A percentile compares a stretch with the other conserved stretches of the same genome.
These are phyloP conservation scores for Pythium dissimile DNA, from an alignment of 352 stramenopile genomes.

Conservation along the genomic window DNA sequence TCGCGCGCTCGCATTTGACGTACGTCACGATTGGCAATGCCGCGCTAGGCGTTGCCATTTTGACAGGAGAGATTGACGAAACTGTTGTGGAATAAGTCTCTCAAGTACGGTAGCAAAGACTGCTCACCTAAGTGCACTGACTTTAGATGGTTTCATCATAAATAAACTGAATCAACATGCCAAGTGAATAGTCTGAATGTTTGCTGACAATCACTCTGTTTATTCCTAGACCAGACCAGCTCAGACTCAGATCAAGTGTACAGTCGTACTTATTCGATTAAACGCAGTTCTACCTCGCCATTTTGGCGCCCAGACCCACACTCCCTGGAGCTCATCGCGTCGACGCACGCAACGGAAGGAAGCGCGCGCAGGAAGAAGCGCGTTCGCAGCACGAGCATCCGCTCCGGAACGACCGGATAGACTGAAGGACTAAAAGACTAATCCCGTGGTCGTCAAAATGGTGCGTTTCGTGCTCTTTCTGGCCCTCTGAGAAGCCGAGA, in stretches of 20 bases:
- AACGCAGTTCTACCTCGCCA: neutral
- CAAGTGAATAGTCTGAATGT: neutral
- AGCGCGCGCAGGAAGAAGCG: neutral
- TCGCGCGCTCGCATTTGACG: neutral
- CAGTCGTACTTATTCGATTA: conserved; percentile 6
- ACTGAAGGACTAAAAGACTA: neutral
- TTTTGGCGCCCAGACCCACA: conserved; percentile 15
- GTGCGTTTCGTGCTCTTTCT: neutral
- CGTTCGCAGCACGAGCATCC: neutral
- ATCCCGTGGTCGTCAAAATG: conserved; percentile 1
- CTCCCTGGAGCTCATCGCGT: conserved; percentile 1
- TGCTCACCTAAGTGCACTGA: too few species aligned
- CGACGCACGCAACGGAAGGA: conserved; percentile 9
- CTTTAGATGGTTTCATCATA: too few species aligned
- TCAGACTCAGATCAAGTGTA: neutral
- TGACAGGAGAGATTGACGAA: too few species aligned
- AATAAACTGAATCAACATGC: too few species aligned
- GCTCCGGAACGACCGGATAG: neutral
- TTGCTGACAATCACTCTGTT: neutral
- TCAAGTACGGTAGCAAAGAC: too few species aligned
- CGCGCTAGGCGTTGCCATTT: too few species aligned
- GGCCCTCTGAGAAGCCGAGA: neutral
- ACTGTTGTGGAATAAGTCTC: too few species aligned
- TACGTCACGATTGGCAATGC: neutral
- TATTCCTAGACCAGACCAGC: neutral